A percentile compares a stretch with the other conserved stretches of the same genome.
Evolutionary conservation across 345 rosid genomes (phyloP).

Genomic region (Boechera retrofracta): DNA sequence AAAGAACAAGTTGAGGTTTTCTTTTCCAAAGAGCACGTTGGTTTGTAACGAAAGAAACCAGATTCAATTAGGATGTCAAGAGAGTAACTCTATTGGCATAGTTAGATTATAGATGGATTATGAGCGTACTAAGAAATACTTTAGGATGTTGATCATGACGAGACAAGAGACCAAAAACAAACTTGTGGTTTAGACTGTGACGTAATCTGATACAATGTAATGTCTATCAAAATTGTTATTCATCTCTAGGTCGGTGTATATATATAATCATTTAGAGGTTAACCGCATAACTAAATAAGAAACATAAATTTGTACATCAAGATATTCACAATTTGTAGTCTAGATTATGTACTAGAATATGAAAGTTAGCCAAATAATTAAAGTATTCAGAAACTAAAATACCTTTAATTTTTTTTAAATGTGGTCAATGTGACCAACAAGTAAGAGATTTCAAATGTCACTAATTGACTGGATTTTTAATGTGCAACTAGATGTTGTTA

Average conservation of each 20-base stretch:
- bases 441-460: not conserved
- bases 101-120: not conserved
- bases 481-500: not conserved
- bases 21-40: too few relatives aligned
- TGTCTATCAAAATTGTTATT: not conserved
- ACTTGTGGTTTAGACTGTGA: not conserved
- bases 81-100: not conserved
- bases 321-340: too few relatives aligned
- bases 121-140: not conserved
- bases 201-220: not conserved
- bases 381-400: not conserved
- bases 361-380: not conserved
- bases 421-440: not conserved
- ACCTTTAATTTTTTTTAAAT: not conserved
- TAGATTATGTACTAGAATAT: not conserved
- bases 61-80: not conserved
- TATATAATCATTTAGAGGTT: too few relatives aligned
- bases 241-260: not conserved
- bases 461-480: not conserved
- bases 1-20: not conserved
- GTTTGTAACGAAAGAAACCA: not conserved
- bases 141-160: not conserved
- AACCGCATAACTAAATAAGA: too few relatives aligned
- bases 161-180: not conserved
- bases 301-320: too few relatives aligned